Conservation (phyloP, 1,284 basidiomycete species). For the Coriolopsis trogii region DNA sequence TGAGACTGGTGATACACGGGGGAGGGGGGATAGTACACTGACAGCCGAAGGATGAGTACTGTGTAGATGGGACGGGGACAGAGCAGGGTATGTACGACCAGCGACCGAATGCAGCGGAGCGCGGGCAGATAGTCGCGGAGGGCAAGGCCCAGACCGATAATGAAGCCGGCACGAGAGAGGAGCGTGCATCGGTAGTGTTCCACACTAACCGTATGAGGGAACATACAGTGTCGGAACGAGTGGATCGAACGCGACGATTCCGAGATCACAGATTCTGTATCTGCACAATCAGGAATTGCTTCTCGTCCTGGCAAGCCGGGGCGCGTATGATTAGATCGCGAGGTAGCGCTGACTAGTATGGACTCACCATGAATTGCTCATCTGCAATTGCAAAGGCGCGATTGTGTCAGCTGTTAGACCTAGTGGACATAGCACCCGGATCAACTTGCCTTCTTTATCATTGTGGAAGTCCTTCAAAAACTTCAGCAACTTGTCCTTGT, state of each 20-base stretch:
- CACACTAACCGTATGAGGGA: slow-evolving; percentile 11
- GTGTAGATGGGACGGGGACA: background rate
- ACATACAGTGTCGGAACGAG: background rate
- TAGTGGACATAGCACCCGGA: background rate
- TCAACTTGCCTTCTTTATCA: slow-evolving; percentile 86
- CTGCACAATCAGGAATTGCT: slow-evolving; percentile 93
- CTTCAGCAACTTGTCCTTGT: slow-evolving; percentile 90
- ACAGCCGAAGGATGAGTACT: slow-evolving; percentile 1
- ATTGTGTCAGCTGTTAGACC: slow-evolving; percentile 1
- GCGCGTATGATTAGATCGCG: background rate
- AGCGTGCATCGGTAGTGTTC: slow-evolving; percentile 4
- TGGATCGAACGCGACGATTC: background rate
- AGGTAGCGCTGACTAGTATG: background rate
- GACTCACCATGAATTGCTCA: slow-evolving; percentile 86
- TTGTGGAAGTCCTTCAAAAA: slow-evolving; percentile 97
- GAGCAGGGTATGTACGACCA: slow-evolving; percentile 11
- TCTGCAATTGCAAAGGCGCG: slow-evolving; percentile 53
- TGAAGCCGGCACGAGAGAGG: slow-evolving; percentile 1
- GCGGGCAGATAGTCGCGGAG: background rate
- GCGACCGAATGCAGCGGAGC: background rate
- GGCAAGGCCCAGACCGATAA: background rate
- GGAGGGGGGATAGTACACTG: slow-evolving; percentile 20
- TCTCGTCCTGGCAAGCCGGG: slow-evolving; percentile 74
- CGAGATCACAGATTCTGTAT: slow-evolving; percentile 70
- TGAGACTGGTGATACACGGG: slow-evolving; percentile 23